Conservation (phyloP, 1,139 yeast species). For the Suhomyces bokatorum region DNA sequence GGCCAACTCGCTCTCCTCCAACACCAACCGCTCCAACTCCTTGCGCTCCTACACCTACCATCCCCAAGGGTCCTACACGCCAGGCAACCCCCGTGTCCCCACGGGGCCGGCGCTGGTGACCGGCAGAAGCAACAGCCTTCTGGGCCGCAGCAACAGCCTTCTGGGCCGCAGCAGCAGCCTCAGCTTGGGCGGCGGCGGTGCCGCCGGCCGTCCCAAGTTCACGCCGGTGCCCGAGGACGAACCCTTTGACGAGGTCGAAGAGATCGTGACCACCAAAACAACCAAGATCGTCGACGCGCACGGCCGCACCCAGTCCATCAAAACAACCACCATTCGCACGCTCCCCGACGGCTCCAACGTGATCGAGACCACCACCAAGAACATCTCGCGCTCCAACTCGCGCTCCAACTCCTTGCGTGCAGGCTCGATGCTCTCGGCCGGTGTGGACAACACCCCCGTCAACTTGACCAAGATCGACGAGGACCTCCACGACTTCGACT, state of each 20-base stretch:
- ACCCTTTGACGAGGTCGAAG: slow-evolving; percentile 21
- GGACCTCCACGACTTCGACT: slow-evolving; percentile 47
- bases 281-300: slow-evolving; percentile 45
- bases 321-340: slow-evolving; percentile 43
- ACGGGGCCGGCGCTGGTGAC: slow-evolving; percentile 16
- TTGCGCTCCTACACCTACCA: slow-evolving; percentile 39
- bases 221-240: slow-evolving; percentile 16
- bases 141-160: slow-evolving; percentile 19
- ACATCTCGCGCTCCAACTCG: slow-evolving; percentile 40
- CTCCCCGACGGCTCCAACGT: slow-evolving; percentile 49
- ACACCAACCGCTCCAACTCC: slow-evolving; percentile 30
- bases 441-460: slow-evolving; percentile 13
- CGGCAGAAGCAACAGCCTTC: slow-evolving; percentile 22
- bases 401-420: slow-evolving; percentile 34
- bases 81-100: slow-evolving; percentile 33
- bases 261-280: slow-evolving; percentile 42
- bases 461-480: slow-evolving; percentile 47
- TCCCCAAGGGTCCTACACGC: slow-evolving; percentile 43
- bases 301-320: slow-evolving; percentile 45
- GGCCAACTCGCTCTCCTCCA: slow-evolving; percentile 18
- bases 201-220: slow-evolving; percentile 11
- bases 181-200: slow-evolving; percentile 1
- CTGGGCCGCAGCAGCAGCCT: neutral
- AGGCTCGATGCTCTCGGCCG: slow-evolving; percentile 26
- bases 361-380: slow-evolving; percentile 47